phyloP scores from a whole-genome alignment of 305 asterid species.

The Lippia alba region DNA sequence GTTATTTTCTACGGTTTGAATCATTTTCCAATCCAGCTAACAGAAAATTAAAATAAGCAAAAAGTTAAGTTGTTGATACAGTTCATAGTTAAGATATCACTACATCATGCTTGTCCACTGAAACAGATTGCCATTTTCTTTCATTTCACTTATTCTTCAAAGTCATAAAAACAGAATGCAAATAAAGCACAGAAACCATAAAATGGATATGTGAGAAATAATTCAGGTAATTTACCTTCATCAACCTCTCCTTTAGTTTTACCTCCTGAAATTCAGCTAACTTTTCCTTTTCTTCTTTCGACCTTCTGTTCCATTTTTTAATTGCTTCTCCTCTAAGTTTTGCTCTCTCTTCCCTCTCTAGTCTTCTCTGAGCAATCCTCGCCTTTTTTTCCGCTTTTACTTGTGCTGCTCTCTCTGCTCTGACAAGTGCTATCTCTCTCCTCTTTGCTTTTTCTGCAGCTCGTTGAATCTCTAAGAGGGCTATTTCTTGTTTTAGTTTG shows the following conservation, averaged over 20 bases:
- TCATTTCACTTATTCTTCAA: neutral
- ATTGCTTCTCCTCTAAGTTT: conserved; percentile 41
- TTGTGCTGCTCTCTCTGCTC: conserved; percentile 62
- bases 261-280: conserved; percentile 59
- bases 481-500: conserved; percentile 57
- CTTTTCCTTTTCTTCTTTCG: conserved; percentile 72
- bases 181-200: neutral
- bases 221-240: conserved; percentile 57
- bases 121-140: neutral
- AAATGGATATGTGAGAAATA: neutral
- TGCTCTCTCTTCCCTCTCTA: conserved; percentile 56
- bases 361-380: conserved; percentile 56
- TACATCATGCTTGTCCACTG: too few species aligned
- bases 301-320: conserved; percentile 51
- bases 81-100: neutral
- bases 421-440: conserved; percentile 51
- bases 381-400: conserved; percentile 59
- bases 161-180: neutral
- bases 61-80: neutral
- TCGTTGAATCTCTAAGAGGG: conserved; percentile 47
- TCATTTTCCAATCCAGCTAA: neutral
- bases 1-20: neutral
- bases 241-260: conserved; percentile 74
- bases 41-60: neutral
- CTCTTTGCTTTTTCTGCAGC: conserved; percentile 61